Conservation (phyloP, 768 basidiomycete species). For the Mycena floridula region DNA sequence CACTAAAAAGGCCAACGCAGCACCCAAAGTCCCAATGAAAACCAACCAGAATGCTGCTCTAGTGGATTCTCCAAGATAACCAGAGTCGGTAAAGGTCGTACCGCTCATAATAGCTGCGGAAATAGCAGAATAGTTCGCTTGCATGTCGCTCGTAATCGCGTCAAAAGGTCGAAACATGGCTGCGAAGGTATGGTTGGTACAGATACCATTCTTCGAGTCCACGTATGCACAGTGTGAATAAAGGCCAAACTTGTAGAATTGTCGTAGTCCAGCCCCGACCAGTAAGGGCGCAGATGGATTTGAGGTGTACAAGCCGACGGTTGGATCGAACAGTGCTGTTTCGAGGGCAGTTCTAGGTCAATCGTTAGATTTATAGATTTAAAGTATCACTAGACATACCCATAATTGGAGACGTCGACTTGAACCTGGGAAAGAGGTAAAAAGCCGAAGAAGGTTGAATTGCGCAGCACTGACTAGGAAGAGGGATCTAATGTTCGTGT, state of each 20-base stretch:
- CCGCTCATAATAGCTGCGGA: constrained; percentile 46
- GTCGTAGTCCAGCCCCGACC: constrained; percentile 52
- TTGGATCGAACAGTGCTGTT: constrained; percentile 47
- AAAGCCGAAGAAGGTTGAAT: constrained; percentile 1
- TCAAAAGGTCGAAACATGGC: constrained; percentile 60
- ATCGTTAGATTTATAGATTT: background rate
- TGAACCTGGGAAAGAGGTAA: constrained; percentile 38
- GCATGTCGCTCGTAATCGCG: constrained; percentile 63
- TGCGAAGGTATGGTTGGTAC: constrained; percentile 56
- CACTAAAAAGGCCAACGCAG: constrained; percentile 62
- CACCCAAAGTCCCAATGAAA: constrained; percentile 63
- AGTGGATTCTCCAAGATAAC: constrained; percentile 56
- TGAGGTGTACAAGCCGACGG: constrained; percentile 57
- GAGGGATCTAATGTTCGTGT: constrained; percentile 61
- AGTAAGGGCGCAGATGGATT: constrained; percentile 61
- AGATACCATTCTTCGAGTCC: constrained; percentile 51
- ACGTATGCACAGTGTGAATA: constrained; percentile 77
- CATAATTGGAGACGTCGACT: constrained; percentile 66
- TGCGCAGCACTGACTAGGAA: constrained; percentile 51
- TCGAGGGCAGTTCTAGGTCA: constrained; percentile 43
- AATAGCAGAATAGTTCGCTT: constrained; percentile 49
- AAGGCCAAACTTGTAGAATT: constrained; percentile 72
- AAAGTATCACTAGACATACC: constrained; percentile 34
- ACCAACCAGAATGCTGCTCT: constrained; percentile 72
- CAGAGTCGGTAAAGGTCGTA: constrained; percentile 53